Percentiles rank a stretch among this genome's conserved stretches.
These are phyloP conservation scores for Acacia crassicarpa DNA, from an alignment of 306 rosid genomes.

Conservation along the genomic window DNA sequence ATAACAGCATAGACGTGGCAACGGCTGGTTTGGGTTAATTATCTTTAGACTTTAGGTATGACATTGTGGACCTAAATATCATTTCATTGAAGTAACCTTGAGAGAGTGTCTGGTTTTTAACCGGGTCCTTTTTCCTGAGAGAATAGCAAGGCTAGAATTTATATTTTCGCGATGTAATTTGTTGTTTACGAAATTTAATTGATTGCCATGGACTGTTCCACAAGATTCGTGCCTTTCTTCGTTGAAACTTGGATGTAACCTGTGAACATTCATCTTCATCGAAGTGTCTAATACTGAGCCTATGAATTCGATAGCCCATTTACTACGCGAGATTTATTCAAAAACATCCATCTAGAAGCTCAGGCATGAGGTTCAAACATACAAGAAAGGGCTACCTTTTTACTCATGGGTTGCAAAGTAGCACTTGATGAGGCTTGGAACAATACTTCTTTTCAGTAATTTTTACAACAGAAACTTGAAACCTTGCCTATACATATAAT, in stretches of 20 bases:
- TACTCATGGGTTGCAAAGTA: conserved; percentile 26
- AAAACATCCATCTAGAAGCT: background rate
- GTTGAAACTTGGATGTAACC: background rate
- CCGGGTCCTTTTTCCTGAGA: conserved; percentile 24
- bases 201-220: background rate
- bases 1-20: conserved; percentile 74
- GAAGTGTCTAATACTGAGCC: too few relatives aligned
- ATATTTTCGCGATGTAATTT: background rate
- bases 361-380: background rate
- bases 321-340: background rate
- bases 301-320: background rate
- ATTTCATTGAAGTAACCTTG: conserved; percentile 70
- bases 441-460: conserved; percentile 32
- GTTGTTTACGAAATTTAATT: background rate
- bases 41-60: conserved; percentile 71
- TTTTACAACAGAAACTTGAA: conserved; percentile 26
- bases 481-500: conserved; percentile 54
- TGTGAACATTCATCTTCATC: background rate
- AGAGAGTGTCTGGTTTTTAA: conserved; percentile 87
- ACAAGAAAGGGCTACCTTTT: background rate
- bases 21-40: conserved; percentile 86
- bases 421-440: conserved; percentile 19
- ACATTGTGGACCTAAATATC: conserved; percentile 55
- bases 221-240: background rate
- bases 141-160: background rate